Base-by-base conservation (phyloP, 2,329 filamentous ascomycete species). In the Diaporthe eres region DNA sequence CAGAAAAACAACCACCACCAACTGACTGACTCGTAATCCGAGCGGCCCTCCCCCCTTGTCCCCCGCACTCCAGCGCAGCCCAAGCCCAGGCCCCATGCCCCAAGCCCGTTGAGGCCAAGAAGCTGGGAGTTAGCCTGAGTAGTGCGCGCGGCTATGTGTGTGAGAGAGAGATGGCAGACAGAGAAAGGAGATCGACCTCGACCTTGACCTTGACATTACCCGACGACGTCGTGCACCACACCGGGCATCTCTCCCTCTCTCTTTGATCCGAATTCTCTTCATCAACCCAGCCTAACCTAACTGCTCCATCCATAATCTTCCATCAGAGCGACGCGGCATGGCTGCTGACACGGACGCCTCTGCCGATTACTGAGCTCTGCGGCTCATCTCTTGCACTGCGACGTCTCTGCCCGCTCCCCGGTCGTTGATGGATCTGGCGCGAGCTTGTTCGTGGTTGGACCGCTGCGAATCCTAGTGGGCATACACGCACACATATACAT, bases 91-190 rank as follows among this genome's bases (percentile, higher is more conserved):
- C 63, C 47, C 63, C 44, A 65, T 19, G 60, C 39, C 22, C 44
- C 47, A 68, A 28, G 47, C 65, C 65, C 65, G 47, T 68, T 53
- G 65, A 68, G 65, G 65, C 47, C 65, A 53, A 68, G 63, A 68
- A 51, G 44, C 44, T 68, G 63, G 63, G 31, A 68, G 44, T 67
- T 34, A 25, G 63, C 63, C 63, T 68, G 63, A 68, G 65, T 68
- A 68, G 65, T 68, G 65, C 44, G 25, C 28, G 44, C 60, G 25
- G 31, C 19, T 60, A 12, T 37, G 22, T 42, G 34, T 28, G n/a
- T 1, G 39, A 13, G 60, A 31, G 60, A 15, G 28, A 67, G 22
- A 39, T 25, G 42, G 22, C 13, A 42, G 39, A 47, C 10, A 39
- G 63, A 39, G 65, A 53, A 68, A 68, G 65, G 47, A 68, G 65